A percentile compares a stretch with the other conserved stretches of the same genome.
Conservation (phyloP, 768 basidiomycete species). For the Termitomyces sp. region DNA sequence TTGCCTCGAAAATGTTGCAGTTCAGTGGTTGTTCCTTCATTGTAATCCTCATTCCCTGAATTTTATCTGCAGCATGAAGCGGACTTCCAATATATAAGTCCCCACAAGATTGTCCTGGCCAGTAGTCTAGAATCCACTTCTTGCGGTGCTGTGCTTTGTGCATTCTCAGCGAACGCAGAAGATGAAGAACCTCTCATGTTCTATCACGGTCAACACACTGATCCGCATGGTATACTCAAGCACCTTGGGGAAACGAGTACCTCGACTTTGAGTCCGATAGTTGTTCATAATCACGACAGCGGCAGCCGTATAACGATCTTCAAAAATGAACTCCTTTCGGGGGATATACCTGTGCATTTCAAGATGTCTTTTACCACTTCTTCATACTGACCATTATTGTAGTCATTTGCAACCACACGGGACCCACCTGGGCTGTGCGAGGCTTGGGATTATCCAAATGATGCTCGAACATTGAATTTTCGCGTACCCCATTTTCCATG, state of each 20-base stretch:
- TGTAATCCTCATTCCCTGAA: not conserved
- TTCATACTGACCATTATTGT: slow-evolving; percentile 5
- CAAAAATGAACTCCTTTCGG: slow-evolving; percentile 5
- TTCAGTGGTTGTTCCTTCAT: not conserved
- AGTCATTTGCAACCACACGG: slow-evolving; percentile 6
- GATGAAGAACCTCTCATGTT: not conserved
- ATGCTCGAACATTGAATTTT: slow-evolving; percentile 4
- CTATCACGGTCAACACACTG: slow-evolving; percentile 10
- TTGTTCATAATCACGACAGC: not conserved
- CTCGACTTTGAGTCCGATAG: slow-evolving; percentile 45
- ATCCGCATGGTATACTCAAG: not conserved
- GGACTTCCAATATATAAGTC: not conserved
- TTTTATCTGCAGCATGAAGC: not conserved
- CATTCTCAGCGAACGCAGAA: not conserved
- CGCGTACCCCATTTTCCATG: not conserved
- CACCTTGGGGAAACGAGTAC: slow-evolving; percentile 19
- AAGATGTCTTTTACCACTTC: not conserved
- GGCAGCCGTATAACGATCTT: slow-evolving; percentile 1
- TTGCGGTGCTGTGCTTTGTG: not conserved
- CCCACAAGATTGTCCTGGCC: not conserved
- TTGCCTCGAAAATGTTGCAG: not conserved
- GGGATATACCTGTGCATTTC: slow-evolving; percentile 5
- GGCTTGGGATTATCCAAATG: slow-evolving; percentile 3
- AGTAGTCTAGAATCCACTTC: no score
- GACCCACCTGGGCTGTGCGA: slow-evolving; percentile 5